These are phyloP conservation scores for Populus hybrid DNA, from an alignment of 441 rosid genomes.

Conservation along the genomic window DNA sequence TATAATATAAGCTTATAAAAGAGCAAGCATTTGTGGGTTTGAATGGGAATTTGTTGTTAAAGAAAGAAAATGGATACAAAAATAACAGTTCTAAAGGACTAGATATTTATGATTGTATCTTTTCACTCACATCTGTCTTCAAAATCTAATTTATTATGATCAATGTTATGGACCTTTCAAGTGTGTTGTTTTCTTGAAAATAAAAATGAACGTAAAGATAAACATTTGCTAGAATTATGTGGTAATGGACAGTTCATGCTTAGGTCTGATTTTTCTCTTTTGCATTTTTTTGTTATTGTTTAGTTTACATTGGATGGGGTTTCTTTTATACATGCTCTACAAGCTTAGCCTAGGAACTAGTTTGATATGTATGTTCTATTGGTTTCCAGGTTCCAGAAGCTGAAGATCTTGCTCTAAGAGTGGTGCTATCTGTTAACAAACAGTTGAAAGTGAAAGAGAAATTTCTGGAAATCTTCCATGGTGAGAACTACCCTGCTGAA, in stretches of 20 bases:
- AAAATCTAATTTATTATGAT: not conserved
- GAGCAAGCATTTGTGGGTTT: not conserved
- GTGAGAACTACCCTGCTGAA: constrained; percentile 47
- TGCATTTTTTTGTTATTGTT: not conserved
- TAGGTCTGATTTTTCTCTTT: not conserved
- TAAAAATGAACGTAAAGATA: not conserved
- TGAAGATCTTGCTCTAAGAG: constrained; percentile 59
- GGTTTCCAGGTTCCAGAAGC: constrained; percentile 51
- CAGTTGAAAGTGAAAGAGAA: constrained; percentile 44
- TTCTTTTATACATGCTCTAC: not conserved
- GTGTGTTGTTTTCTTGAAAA: not conserved
- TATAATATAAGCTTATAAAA: no score
- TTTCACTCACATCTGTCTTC: not conserved
- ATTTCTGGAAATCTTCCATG: constrained; percentile 36
- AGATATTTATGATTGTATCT: not conserved
- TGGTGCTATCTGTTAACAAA: constrained; percentile 49
- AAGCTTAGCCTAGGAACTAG: not conserved
- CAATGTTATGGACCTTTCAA: not conserved
- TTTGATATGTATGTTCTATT: constrained; percentile 18
- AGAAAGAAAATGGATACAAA: not conserved
- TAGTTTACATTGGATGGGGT: not conserved
- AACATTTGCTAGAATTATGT: not conserved
- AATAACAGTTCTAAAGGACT: not conserved
- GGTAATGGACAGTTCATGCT: not conserved
- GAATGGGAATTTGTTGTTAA: not conserved